Base-by-base conservation (phyloP, 2,329 filamentous ascomycete genomes). In the Penicillium nordicum region DNA sequence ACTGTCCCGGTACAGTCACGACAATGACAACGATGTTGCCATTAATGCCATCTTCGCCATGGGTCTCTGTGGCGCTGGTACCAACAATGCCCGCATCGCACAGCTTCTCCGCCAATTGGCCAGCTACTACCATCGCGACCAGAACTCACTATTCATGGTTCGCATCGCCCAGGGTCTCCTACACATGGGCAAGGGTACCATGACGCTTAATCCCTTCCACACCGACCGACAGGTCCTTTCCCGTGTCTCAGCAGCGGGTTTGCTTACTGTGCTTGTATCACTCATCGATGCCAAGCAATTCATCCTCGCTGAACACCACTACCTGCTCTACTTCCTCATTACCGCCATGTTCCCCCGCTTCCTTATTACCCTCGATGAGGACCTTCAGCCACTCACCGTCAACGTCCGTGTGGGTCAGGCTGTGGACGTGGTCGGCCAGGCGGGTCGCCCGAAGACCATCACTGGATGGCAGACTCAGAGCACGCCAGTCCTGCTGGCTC, bases 381-480 rank as follows among this genome's bases (percentile, higher is more conserved):
- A 97, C 61, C 83, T 99, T 53, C 89, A 96, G 78, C 94, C 94
- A 5, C 79, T 99, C 60, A 93, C 90, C 51, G 92, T 97, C 70
- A 97, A 97, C 68, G 94, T 99, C 16, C 89, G 94, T 32, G 93
- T 99, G 43, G 94, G 94, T 75, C 95, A 99, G 78, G 94, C 95
- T 16, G 95, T 99, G 21, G 94, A 99, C 72, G 92, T 99, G 41
- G 94, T 99, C 40, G 95, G 94, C 50, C 94, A 97, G 76, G 94
- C 95, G 12, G 94, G 94, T 72, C 85, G 93, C 61, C 94, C 94
- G 65, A 97, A 99, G 87, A 99, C 94, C 2, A 99, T 99, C 69
- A 99, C 94, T 10, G 94, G 94, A 51, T 99, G 94, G 94, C 94
- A 99, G 78, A 99, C 94, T 63, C 94, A 99, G 81, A 97, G 90